Conservation (phyloP, 495 filamentous ascomycete genomes). For the Aspergillus sclerotioniger region DNA sequence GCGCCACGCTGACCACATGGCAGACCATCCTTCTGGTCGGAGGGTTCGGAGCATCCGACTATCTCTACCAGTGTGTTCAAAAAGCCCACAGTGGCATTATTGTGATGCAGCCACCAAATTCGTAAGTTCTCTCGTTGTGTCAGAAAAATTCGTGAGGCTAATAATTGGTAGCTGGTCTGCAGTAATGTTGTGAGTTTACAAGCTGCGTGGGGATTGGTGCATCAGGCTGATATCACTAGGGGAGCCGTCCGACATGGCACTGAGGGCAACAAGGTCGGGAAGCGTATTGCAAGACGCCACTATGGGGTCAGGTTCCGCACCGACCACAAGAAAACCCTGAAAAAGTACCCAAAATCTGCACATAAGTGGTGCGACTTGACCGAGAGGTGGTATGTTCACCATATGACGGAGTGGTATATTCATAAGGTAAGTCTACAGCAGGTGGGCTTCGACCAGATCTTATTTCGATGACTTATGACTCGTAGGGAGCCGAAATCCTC, state of each 20-base stretch:
- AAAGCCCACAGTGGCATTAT: constrained; percentile 38
- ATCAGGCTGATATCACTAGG: constrained; percentile 10
- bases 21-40: constrained; percentile 64
- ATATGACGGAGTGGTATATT: constrained; percentile 32
- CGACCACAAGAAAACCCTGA: no score
- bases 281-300: constrained; percentile 49
- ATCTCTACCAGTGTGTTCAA: constrained; percentile 57
- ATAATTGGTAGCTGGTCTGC: constrained; percentile 22
- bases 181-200: constrained; percentile 20
- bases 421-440: constrained; percentile 19
- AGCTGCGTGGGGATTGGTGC: neutral
- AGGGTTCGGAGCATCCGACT: constrained; percentile 66
- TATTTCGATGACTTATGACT: neutral
- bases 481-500: neutral
- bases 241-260: constrained; percentile 42
- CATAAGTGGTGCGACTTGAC: constrained; percentile 13
- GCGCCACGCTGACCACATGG: constrained; percentile 13
- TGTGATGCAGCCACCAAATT: constrained; percentile 60
- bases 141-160: neutral
- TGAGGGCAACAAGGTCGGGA: constrained; percentile 38
- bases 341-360: constrained; percentile 16
- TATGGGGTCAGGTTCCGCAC: constrained; percentile 44
- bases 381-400: constrained; percentile 14
- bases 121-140: constrained; percentile 37
- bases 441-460: neutral